phyloP scores from a whole-genome alignment of 2,329 filamentous ascomycete species.

The Exophiala spinifera region DNA sequence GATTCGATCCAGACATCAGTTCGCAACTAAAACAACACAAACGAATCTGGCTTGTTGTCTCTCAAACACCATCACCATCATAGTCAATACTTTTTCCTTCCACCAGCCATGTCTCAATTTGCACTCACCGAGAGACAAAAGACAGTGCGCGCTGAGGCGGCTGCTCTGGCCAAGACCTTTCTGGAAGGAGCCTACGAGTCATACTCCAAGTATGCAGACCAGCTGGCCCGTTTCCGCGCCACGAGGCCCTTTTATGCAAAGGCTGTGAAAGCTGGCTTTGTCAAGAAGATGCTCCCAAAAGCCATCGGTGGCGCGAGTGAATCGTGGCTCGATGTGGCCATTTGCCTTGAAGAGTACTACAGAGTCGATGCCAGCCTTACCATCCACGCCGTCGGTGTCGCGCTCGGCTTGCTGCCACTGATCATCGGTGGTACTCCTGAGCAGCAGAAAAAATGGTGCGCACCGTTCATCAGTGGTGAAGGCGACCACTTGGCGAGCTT shows the following conservation, averaged over 20 bases:
- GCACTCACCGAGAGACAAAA: constrained; percentile 3
- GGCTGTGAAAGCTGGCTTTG: constrained; percentile 43
- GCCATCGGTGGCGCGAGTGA: constrained; percentile 47
- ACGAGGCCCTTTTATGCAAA: constrained; percentile 46
- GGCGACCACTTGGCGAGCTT: constrained; percentile 50
- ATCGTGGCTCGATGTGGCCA: constrained; percentile 47
- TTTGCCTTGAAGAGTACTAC: constrained; percentile 55
- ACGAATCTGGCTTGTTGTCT: too few relatives aligned
- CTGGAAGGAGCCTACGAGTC: neutral
- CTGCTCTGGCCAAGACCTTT: neutral
- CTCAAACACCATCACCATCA: too few relatives aligned
- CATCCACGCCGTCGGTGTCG: constrained; percentile 53
- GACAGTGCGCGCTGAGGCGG: neutral
- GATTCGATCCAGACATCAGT: too few relatives aligned
- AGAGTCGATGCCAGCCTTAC: constrained; percentile 48
- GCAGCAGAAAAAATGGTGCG: constrained; percentile 43
- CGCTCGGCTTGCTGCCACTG: constrained; percentile 51
- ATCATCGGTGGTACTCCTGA: constrained; percentile 44
- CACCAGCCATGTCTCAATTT: constrained; percentile 1
- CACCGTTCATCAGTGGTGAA: constrained; percentile 45
- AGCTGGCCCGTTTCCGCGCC: constrained; percentile 45
- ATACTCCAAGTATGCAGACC: constrained; percentile 30
- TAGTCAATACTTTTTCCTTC: neutral
- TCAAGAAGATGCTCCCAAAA: constrained; percentile 47
- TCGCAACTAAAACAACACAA: too few relatives aligned